Percentiles rank a stretch among this genome's conserved stretches.
These are phyloP conservation scores for Curvularia sp. DNA, from an alignment of 2,329 filamentous ascomycete species.

Conservation along the genomic window DNA sequence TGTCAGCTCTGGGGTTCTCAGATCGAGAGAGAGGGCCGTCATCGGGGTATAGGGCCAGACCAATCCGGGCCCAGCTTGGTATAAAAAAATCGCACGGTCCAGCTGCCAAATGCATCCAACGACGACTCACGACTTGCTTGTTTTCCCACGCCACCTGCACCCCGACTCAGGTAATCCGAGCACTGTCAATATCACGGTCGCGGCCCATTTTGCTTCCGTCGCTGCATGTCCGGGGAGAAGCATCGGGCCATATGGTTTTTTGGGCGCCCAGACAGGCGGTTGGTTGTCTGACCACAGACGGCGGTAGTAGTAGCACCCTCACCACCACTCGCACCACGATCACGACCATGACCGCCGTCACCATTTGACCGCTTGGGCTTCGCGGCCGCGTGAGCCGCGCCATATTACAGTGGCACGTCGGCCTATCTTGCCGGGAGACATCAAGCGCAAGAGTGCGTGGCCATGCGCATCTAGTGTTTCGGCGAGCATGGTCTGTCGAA, in stretches of 20 bases:
- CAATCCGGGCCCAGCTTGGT: conserved; percentile 16
- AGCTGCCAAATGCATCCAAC: conserved; percentile 6
- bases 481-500: conserved; percentile 1
- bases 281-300: too few species aligned
- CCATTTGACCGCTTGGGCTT: background rate
- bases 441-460: conserved; percentile 7
- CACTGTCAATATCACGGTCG: conserved; percentile 4
- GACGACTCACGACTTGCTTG: conserved; percentile 16
- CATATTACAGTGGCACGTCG: background rate
- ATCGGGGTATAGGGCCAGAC: conserved; percentile 23
- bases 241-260: background rate
- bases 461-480: conserved; percentile 3
- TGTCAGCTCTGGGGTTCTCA: conserved; percentile 25
- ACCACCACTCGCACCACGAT: background rate
- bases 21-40: conserved; percentile 30
- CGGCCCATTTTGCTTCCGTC: background rate
- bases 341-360: background rate
- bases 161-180: conserved; percentile 13
- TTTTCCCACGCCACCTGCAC: conserved; percentile 9
- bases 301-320: too few species aligned
- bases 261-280: too few species aligned
- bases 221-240: conserved; percentile 4
- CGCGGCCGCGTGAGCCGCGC: background rate
- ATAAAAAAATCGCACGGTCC: conserved; percentile 20
- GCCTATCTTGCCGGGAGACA: background rate